These are phyloP conservation scores for Tolypocladium tundrense DNA, from an alignment of 2,329 filamentous ascomycete species.

Conservation along the genomic window DNA sequence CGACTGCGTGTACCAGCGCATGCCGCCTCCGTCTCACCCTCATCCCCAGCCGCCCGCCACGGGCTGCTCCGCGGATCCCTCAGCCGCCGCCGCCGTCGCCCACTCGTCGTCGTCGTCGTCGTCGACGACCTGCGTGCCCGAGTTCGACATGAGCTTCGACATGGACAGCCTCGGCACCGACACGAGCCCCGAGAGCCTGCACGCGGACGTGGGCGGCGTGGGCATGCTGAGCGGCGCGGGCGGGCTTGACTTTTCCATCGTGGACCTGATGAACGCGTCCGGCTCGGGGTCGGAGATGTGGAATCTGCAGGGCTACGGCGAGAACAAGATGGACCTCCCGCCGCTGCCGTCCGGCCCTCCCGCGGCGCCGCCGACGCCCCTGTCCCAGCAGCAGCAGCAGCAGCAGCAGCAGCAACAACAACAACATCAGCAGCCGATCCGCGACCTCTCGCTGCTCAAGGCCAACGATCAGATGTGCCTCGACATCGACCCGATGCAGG, in stretches of 20 bases:
- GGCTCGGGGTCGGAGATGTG: constrained; percentile 13
- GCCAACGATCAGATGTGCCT: constrained; percentile 9
- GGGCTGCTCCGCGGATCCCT: background rate
- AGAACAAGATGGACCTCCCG: constrained; percentile 20
- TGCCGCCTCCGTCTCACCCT: constrained; percentile 11
- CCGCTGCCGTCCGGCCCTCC: constrained; percentile 11
- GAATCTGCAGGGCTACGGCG: constrained; percentile 13
- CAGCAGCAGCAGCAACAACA: background rate
- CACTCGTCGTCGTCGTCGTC: background rate
- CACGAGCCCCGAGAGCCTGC: constrained; percentile 21
- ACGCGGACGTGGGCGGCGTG: constrained; percentile 9
- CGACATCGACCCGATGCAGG: constrained; percentile 19
- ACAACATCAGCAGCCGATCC: constrained; percentile 11
- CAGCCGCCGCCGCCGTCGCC: constrained; percentile 10
- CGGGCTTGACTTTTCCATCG: constrained; percentile 23
- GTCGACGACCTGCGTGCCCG: constrained; percentile 13
- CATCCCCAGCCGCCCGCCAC: background rate
- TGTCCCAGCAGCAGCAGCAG: constrained; percentile 4
- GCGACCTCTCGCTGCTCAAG: constrained; percentile 18
- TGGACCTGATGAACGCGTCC: constrained; percentile 19
- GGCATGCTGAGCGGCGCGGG: constrained; percentile 7
- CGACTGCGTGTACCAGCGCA: constrained; percentile 30
- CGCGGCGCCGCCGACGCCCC: constrained; percentile 5
- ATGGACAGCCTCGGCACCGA: constrained; percentile 19
- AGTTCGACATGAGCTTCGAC: constrained; percentile 27